These are phyloP conservation scores for Grifola frondosa DNA, from an alignment of 1,284 basidiomycete species.

Conservation along the genomic window DNA sequence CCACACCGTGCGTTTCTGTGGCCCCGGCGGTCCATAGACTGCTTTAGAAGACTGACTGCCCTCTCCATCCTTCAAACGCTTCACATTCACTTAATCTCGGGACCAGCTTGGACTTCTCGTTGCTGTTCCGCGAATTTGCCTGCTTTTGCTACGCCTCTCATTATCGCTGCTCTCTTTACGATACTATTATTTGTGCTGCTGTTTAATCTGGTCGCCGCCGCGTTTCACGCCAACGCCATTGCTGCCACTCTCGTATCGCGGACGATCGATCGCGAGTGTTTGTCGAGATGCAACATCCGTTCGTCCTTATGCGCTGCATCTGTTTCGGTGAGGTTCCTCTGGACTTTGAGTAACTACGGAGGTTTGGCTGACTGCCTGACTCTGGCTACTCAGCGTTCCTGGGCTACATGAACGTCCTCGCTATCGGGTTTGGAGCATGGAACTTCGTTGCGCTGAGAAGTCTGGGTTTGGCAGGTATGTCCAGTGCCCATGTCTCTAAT, in stretches of 20 bases:
- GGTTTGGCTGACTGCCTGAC: conserved; percentile 7
- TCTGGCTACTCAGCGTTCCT: conserved; percentile 44
- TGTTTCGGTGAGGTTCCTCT: conserved; percentile 49
- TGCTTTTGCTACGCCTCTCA: too few species aligned
- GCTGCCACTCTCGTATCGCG: too few species aligned
- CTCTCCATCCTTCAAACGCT: conserved; percentile 2
- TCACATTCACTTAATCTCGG: too few species aligned
- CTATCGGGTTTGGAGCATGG: conserved; percentile 58
- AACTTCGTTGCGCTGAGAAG: conserved; percentile 44
- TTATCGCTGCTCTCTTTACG: too few species aligned
- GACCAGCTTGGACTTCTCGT: too few species aligned
- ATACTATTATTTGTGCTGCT: too few species aligned
- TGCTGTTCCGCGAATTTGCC: too few species aligned
- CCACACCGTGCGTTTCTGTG: conserved; percentile 14
- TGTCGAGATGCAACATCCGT: conserved; percentile 37
- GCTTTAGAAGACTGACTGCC: conserved; percentile 16
- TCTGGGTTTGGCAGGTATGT: conserved; percentile 37
- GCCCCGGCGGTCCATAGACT: conserved; percentile 26
- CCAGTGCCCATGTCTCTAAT: neutral
- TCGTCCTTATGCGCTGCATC: conserved; percentile 56
- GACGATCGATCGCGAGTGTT: too few species aligned
- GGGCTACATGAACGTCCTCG: conserved; percentile 48
- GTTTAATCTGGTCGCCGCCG: too few species aligned
- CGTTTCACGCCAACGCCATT: too few species aligned
- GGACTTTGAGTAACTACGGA: neutral